Base-by-base conservation (phyloP, 1,284 basidiomycete genomes). In the Irpex lacteus region DNA sequence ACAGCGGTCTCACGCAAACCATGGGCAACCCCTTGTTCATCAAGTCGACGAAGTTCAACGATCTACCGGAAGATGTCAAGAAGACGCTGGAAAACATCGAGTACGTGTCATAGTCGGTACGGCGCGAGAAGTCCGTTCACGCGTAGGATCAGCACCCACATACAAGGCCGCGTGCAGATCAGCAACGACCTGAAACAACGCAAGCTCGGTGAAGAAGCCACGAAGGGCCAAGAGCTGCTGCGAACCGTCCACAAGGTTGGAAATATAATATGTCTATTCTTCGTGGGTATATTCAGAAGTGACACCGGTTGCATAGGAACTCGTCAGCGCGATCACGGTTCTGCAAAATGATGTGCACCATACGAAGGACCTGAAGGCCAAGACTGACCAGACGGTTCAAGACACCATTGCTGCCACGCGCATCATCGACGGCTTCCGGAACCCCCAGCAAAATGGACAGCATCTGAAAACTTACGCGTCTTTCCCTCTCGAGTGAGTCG, bases 11-110 rank as follows among this genome's bases (percentile, higher is more conserved):
- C 9, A 66, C 71, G 40, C 73, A 78, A 62, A 61, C 69, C 21
- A 65, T 67, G 36, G 80, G 80, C 1, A 76, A 80, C 32, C 80
- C 82, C n/a, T 74, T 81, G 0, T 89, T 92, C 70, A 85, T 83
- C 15, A 91, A 87, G 72, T 84, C 86, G 0, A 92, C 91, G 0
- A 94, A 92, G 72, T 95, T 93, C 74, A 93, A 95, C 60, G 92
- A 95, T 71, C 75, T 94, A 15, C 87, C 91, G 0, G 92, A 94
- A 61, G 81, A 84, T 1, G 68, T 87, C 47, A 89, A 87, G 74
- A 86, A 77, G 66, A 79, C 76, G 4, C 80, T 94, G 26, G 92
- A 94, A 71, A 74, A 77, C 47, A 83, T 94, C 59, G 92, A 95
- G 92, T 94, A 69, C 60, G 83, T 74, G 38, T 4, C 9, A 55